Evolutionary conservation across 805 yeast genomes (phyloP).

Genomic region (Saccharomycopsis capsularis): DNA sequence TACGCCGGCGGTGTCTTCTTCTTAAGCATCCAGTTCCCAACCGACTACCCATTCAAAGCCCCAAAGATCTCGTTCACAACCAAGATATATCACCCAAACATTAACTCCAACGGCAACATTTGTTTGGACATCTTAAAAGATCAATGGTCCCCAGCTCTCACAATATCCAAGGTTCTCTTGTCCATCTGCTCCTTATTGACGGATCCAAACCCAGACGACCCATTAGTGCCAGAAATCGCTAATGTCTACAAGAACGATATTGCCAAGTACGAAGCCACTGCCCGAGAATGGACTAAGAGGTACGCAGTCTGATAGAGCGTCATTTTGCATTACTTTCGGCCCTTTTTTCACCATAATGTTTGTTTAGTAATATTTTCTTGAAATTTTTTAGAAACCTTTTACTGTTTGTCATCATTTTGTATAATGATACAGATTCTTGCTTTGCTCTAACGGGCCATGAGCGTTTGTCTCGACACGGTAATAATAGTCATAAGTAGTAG

Average conservation of each 20-base stretch:
- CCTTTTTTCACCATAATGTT: too few relatives aligned
- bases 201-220: constrained; percentile 98
- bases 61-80: constrained; percentile 93
- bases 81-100: constrained; percentile 95
- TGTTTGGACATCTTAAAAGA: constrained; percentile 96
- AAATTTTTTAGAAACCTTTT: too few relatives aligned
- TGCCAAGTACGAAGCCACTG: constrained; percentile 91
- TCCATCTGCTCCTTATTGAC: constrained; percentile 94
- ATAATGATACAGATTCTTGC: too few relatives aligned
- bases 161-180: constrained; percentile 88
- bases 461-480: too few relatives aligned
- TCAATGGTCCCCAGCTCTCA: constrained; percentile 98
- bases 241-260: constrained; percentile 93
- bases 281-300: constrained; percentile 97
- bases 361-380: too few relatives aligned
- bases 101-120: constrained; percentile 91
- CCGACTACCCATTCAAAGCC: constrained; percentile 98
- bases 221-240: constrained; percentile 97
- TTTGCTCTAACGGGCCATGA: too few relatives aligned
- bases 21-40: constrained; percentile 94
- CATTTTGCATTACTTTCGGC: too few relatives aligned
- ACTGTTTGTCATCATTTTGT: too few relatives aligned
- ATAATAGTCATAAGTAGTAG: too few relatives aligned
- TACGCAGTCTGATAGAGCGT: constrained; percentile 88
- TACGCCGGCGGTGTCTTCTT: constrained; percentile 91